Evolutionary conservation across 768 basidiomycete species (phyloP).

Genomic region (Coprinopsis cinerea): DNA sequence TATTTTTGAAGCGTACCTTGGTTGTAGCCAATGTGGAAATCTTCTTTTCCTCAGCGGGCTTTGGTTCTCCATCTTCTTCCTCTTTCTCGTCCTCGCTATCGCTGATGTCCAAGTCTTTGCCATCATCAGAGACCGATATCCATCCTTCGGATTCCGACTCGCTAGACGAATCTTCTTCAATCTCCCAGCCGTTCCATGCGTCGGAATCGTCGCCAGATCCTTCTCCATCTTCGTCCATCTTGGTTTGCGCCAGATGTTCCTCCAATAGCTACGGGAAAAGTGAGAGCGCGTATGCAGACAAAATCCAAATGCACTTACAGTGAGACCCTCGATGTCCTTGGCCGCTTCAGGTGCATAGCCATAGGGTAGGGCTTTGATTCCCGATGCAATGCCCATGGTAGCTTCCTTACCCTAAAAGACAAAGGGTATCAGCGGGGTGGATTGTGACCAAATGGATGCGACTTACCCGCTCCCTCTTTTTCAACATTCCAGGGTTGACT

Average conservation of each 20-base stretch:
- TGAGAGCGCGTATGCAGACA: not conserved
- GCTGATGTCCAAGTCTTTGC: slow-evolving; percentile 61
- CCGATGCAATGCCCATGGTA: slow-evolving; percentile 63
- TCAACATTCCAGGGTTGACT: slow-evolving; percentile 90
- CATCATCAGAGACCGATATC: slow-evolving; percentile 74
- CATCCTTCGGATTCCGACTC: slow-evolving; percentile 63
- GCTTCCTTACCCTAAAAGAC: slow-evolving; percentile 81
- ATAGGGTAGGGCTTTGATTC: slow-evolving; percentile 67
- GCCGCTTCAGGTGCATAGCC: slow-evolving; percentile 74
- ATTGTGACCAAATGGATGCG: slow-evolving; percentile 8
- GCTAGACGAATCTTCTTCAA: slow-evolving; percentile 63
- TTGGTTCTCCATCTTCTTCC: slow-evolving; percentile 30
- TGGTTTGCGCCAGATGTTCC: slow-evolving; percentile 76
- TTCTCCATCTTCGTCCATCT: slow-evolving; percentile 62
- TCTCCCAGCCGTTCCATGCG: slow-evolving; percentile 88
- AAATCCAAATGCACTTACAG: slow-evolving; percentile 42
- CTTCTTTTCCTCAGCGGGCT: slow-evolving; percentile 24
- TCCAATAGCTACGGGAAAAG: slow-evolving; percentile 63
- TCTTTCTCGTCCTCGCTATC: slow-evolving; percentile 81
- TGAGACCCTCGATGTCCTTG: slow-evolving; percentile 85
- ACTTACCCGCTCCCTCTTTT: slow-evolving; percentile 75
- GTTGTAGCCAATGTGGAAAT: slow-evolving; percentile 72
- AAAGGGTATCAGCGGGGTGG: not conserved
- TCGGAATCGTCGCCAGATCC: slow-evolving; percentile 44
- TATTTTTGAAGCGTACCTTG: no score